Evolutionary conservation across 768 basidiomycete species (phyloP), one percentile per base, ranked within the genome.

Genomic region (Mrakia blollopis): DNA sequence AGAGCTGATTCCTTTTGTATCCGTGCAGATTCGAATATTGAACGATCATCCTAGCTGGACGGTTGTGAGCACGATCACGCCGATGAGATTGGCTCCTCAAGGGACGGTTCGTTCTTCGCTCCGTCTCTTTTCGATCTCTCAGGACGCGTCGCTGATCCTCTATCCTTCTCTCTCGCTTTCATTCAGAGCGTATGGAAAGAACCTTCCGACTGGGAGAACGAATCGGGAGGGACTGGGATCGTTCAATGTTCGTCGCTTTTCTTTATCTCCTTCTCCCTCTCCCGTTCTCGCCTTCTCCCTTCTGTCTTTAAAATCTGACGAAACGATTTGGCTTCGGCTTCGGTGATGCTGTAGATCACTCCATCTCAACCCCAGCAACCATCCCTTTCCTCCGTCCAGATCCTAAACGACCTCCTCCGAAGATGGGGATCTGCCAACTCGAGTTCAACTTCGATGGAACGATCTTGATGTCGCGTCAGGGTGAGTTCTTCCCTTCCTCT

Each of bases 171-270:
- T 28, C 44, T 37, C 47, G 68, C n/a, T 57, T 32, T 23, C 77
- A n/a, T 23, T 78, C 81, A 96, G 94, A 87, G 84, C 16, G 85
- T 92, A 18, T 98, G 94, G 94, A 87, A 89, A 77, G 94, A 98
- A 82, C 93, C 94, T 2, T 80, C 86, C 0, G 89, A 89, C 78
- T 98, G 94, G 94, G 84, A 93, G 60, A 91, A 91, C 82, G 86
- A 89, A 0, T 93, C 92, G 0, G 88, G 91, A 81, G 92, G 92
- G 37, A 88, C 90, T 74, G 94, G 94, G 7, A 94, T 95, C 82
- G 85, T 96, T 35, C 91, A 93, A 32, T 97, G 94, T 93, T 80
- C 71, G 82, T 79, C 39, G n/a, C 14, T 30, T 23, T 72, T 35
- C 44, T 35, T 28, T 14, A n/a, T 28, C n/a, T 35, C 44, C 44